phyloP scores from a whole-genome alignment of 2,329 filamentous ascomycete species.

The Trichoderma sp. region DNA sequence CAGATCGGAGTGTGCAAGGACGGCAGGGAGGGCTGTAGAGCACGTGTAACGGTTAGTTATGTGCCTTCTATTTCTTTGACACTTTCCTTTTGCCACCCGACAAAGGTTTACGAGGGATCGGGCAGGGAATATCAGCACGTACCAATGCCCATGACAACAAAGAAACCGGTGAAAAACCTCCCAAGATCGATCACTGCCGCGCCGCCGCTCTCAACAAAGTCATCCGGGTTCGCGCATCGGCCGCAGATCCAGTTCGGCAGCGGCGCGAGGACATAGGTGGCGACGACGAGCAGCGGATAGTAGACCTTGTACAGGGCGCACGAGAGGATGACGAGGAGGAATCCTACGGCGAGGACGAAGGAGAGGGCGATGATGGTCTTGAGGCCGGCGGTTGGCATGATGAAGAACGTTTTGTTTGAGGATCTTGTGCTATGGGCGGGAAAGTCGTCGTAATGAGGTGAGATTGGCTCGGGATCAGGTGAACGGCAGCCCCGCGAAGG shows the following conservation, averaged over 20 bases:
- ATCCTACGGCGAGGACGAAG: conserved; percentile 97
- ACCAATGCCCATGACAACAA: conserved; percentile 98
- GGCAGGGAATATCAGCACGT: conserved; percentile 38
- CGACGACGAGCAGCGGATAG: conserved; percentile 91
- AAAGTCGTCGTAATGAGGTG: conserved; percentile 10
- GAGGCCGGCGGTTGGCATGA: conserved; percentile 76
- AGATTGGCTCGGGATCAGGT: not conserved
- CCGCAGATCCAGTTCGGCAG: conserved; percentile 95
- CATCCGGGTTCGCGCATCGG: conserved; percentile 85
- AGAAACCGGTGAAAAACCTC: conserved; percentile 88
- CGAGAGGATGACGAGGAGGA: conserved; percentile 97
- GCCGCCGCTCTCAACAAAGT: conserved; percentile 84
- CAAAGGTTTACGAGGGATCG: not conserved
- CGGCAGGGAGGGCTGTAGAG: conserved; percentile 67
- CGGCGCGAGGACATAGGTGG: conserved; percentile 89
- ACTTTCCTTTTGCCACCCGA: not conserved
- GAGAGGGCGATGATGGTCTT: conserved; percentile 99
- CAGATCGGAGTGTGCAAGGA: conserved; percentile 81
- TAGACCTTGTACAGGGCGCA: conserved; percentile 94
- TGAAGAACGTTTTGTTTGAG: conserved; percentile 28
- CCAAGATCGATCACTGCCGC: conserved; percentile 89
- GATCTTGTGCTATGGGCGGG: not conserved
- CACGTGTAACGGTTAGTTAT: not conserved
- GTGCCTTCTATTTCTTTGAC: not conserved
- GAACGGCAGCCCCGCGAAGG: conserved; percentile 20